Base-by-base conservation (phyloP, 805 yeast genomes). In the Jamesozyma gamospora region DNA sequence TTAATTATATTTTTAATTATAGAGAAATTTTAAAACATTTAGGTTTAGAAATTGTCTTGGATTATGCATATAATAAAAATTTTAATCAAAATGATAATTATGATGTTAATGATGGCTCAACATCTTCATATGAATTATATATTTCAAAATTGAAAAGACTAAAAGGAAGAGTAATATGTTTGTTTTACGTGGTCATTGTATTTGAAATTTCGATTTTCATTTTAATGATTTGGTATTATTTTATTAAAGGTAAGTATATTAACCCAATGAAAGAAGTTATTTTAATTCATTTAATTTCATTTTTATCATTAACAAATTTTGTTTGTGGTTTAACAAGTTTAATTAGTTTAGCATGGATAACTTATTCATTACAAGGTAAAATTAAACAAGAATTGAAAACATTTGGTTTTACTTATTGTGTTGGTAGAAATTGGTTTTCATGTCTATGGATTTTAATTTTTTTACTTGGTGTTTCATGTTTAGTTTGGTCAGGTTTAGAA, bases 401-500 rank as follows among this genome's bases (percentile, higher is more conserved):
- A 4, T 55, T 52, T 43, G 63, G 62, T 13, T 54, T 59, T 35
- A 41, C 53, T 2, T 53, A 48, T 30, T 48, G 44, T 34, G 25
- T 59, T 3, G 61, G 59, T 4, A 34, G 31, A 5, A 34, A 49
- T 1, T 59, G 61, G 61, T 51, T 52, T 27, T 27, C 45, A 4
- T 47, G 49, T 17, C 33, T 55, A 18, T 52, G 55, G 49, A 24
- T 51, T 15, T 42, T 51, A 16, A 47, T 51, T 4, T 40, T 44
- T 28, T 48, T 50, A 24, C 41, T 51, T 10, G 35, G 45, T 11
- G 32, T 56, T 2, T 52, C 58, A 12, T 48, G 55, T 27, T 38
- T 55, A 7, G 48, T 53, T 3, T 59, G 64, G 63, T 49, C 60
- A 4, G 64, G 64, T 28, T 37, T 58, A 9, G 64, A 56, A 45